These are phyloP conservation scores for Penicillium sp. DNA, from an alignment of 2,329 filamentous ascomycete genomes.

Conservation along the genomic window DNA sequence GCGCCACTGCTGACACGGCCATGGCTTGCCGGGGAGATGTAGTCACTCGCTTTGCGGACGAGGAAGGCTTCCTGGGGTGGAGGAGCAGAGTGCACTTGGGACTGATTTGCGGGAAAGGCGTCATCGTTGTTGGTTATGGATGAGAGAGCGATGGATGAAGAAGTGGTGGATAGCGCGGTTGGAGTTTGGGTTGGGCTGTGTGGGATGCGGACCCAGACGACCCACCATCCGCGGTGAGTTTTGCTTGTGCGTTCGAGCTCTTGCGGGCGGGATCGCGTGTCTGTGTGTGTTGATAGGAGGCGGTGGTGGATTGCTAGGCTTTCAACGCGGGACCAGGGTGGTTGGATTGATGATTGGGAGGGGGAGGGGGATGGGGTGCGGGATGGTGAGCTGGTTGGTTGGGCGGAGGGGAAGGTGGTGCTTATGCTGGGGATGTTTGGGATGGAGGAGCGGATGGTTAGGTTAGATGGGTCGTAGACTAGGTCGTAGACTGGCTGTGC, in stretches of 20 bases:
- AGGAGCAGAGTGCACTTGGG: not conserved
- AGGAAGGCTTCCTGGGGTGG: constrained; percentile 45
- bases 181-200: constrained; percentile 6
- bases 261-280: constrained; percentile 47
- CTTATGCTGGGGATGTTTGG: constrained; percentile 62
- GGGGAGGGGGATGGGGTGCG: constrained; percentile 60
- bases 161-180: constrained; percentile 12
- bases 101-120: not conserved
- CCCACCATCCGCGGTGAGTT: constrained; percentile 66
- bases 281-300: constrained; percentile 57
- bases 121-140: constrained; percentile 8
- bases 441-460: constrained; percentile 61
- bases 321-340: constrained; percentile 56
- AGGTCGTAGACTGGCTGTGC: constrained; percentile 57
- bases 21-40: constrained; percentile 34
- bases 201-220: constrained; percentile 62
- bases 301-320: constrained; percentile 63
- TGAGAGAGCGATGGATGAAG: constrained; percentile 19
- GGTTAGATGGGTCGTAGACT: constrained; percentile 58
- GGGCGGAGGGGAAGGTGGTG: constrained; percentile 20
- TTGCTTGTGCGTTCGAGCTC: constrained; percentile 64
- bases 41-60: constrained; percentile 48
- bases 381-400: constrained; percentile 14
- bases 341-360: constrained; percentile 44
- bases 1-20: constrained; percentile 33